Percentiles rank a stretch among this genome's conserved stretches.
Evolutionary conservation across 192 early-diverging fungal species (phyloP).

Genomic region (Mortierella hygrophila): DNA sequence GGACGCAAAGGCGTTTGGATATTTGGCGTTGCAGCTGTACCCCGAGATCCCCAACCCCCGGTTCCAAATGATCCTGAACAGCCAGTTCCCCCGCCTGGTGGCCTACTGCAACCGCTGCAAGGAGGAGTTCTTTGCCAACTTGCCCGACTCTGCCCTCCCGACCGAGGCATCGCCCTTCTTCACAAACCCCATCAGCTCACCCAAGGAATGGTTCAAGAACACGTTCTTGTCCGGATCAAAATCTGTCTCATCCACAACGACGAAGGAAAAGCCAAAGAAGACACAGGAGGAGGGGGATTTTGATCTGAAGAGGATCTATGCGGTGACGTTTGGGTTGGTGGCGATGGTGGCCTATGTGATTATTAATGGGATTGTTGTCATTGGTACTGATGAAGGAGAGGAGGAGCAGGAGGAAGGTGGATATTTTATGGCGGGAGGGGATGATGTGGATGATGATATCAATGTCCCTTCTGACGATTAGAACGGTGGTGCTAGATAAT

Average conservation of each 20-base stretch:
- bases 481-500: neutral
- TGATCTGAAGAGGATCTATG: slow-evolving; percentile 65
- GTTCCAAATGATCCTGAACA: slow-evolving; percentile 74
- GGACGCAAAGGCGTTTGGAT: slow-evolving; percentile 87
- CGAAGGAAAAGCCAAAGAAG: slow-evolving; percentile 44
- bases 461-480: neutral
- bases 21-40: slow-evolving; percentile 82
- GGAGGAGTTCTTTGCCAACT: slow-evolving; percentile 50
- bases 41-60: slow-evolving; percentile 80
- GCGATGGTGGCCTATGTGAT: slow-evolving; percentile 67
- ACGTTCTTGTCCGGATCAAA: slow-evolving; percentile 26
- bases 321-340: slow-evolving; percentile 61
- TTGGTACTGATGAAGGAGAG: slow-evolving; percentile 64
- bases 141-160: slow-evolving; percentile 35
- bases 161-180: slow-evolving; percentile 58
- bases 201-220: slow-evolving; percentile 58
- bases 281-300: slow-evolving; percentile 62
- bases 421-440: slow-evolving; percentile 55
- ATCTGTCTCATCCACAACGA: slow-evolving; percentile 9
- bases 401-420: slow-evolving; percentile 10
- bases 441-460: slow-evolving; percentile 34
- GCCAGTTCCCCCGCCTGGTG: slow-evolving; percentile 76
- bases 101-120: slow-evolving; percentile 74
- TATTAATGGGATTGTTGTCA: slow-evolving; percentile 71
- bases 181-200: slow-evolving; percentile 46